phyloP scores from a whole-genome alignment of 2,329 filamentous ascomycete species.

The Colletotrichum sp. region DNA sequence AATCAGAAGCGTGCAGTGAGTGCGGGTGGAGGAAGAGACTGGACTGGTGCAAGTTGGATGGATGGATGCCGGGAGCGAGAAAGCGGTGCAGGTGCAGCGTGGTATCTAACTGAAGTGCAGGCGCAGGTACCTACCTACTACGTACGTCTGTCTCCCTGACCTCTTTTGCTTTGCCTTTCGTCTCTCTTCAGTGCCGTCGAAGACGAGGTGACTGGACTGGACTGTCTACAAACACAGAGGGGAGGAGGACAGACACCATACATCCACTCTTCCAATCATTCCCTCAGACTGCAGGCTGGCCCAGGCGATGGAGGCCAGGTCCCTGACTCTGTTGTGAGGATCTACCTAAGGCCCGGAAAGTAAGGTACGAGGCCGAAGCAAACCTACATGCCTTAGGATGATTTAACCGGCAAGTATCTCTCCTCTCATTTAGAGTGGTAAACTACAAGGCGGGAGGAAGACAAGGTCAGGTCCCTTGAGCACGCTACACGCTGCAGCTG shows the following conservation, averaged over 20 bases:
- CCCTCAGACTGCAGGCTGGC: neutral
- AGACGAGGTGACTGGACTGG: neutral
- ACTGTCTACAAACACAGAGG: neutral
- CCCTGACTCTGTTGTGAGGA: constrained; percentile 1
- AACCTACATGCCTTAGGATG: neutral
- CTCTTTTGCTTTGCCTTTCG: neutral
- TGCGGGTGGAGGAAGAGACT: neutral
- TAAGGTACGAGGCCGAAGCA: neutral
- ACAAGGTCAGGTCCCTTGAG: neutral
- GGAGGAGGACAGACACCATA: neutral
- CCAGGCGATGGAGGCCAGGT: neutral
- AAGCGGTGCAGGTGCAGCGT: neutral
- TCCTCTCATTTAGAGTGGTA: neutral
- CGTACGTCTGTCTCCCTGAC: neutral
- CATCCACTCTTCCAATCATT: neutral
- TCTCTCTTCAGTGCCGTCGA: neutral
- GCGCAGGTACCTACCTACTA: neutral
- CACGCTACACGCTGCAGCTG: neutral
- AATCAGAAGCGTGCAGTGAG: neutral
- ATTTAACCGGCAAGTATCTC: neutral
- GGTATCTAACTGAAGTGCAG: neutral
- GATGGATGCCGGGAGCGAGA: neutral
- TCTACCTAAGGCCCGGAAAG: neutral
- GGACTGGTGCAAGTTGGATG: neutral
- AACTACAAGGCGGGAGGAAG: neutral